Conservation (phyloP, 1,284 basidiomycete species). For the Cryptococcus amylolentus region DNA sequence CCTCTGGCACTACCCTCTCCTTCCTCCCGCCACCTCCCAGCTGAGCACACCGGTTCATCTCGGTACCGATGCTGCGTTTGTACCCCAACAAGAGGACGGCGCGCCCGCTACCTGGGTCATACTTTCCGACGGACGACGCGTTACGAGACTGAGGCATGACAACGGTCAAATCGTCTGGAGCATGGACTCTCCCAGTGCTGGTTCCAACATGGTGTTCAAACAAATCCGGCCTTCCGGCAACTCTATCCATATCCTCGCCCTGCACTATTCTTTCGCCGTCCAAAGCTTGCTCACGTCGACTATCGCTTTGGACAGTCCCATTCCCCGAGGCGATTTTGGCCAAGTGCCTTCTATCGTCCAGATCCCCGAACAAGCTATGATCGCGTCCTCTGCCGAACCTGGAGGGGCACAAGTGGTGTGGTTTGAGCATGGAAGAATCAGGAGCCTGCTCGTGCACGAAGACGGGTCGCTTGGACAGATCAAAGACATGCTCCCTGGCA, state of each 20-base stretch:
- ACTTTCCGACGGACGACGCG: constrained; percentile 34
- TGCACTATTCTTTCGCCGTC: constrained; percentile 61
- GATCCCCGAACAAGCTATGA: constrained; percentile 27
- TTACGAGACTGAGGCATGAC: constrained; percentile 28
- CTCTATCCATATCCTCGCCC: constrained; percentile 64
- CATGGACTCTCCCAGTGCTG: constrained; percentile 33
- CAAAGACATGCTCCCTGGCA: constrained; percentile 52
- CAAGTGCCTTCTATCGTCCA: constrained; percentile 61
- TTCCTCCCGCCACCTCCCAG: constrained; percentile 53
- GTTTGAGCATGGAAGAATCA: constrained; percentile 63
- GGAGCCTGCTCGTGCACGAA: constrained; percentile 16
- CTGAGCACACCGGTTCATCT: constrained; percentile 53
- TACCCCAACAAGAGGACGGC: constrained; percentile 2
- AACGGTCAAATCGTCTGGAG: constrained; percentile 37
- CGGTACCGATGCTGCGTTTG: constrained; percentile 53
- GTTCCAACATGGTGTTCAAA: constrained; percentile 62
- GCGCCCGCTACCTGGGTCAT: constrained; percentile 29
- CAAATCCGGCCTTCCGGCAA: constrained; percentile 57
- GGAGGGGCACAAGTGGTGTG: constrained; percentile 58
- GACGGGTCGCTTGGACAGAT: constrained; percentile 53
- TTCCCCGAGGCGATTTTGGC: constrained; percentile 53
- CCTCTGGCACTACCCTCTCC: constrained; percentile 64
- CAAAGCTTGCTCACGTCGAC: constrained; percentile 66
- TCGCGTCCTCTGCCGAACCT: constrained; percentile 21
- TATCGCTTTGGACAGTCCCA: constrained; percentile 58